Base-by-base conservation (phyloP, 345 rosid species). In the Citrus reticulata region DNA sequence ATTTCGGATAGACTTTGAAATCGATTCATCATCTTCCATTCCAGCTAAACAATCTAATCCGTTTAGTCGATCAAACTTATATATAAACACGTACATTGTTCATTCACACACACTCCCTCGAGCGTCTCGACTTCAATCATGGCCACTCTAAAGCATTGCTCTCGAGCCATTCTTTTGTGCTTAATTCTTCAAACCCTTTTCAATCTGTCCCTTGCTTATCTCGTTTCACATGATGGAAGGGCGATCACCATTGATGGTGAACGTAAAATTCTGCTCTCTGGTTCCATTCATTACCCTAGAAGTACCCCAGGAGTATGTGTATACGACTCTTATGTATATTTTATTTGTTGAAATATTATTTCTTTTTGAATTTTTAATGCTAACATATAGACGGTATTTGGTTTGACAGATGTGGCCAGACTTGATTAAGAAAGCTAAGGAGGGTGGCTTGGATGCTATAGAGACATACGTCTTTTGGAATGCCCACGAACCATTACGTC, bases 381-480 rank as follows among this genome's bases (percentile, higher is more conserved):
- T 14, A 2, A 24, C 2, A 0, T 62, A 10, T 29, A 6, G 16
- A 25, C 11, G 32, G 19, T 62, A 13, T 2, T 71, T 63, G 49
- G 22, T 9, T 2, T 22, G 30, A 82, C 59, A 91, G 94, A 92
- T 89, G 97, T 89, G 97, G 94, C 92, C 94, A 4, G 86, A 84
- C 64, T 80, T 92, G 5, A 86, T 90, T 11, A 81, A 58, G 73
- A 91, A 93, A 61, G 83, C 90, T 0, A 91, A 91, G 72, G 93
- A 90, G 19, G 97, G 95, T 27, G 95, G 97, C 0, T 32, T 91
- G 11, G 87, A 90, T 51, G 84, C 91, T 0, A 79, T 91, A n/a
- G 91, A 93, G 74, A 91, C 93, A 0, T 90, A 91, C 30, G 90
- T 91, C 10, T 93, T 93, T 6, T 91, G 93, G 97, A 84, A 93